Conservation (phyloP, 2,329 filamentous ascomycete genomes). For the Cryphonectria parasitica region DNA sequence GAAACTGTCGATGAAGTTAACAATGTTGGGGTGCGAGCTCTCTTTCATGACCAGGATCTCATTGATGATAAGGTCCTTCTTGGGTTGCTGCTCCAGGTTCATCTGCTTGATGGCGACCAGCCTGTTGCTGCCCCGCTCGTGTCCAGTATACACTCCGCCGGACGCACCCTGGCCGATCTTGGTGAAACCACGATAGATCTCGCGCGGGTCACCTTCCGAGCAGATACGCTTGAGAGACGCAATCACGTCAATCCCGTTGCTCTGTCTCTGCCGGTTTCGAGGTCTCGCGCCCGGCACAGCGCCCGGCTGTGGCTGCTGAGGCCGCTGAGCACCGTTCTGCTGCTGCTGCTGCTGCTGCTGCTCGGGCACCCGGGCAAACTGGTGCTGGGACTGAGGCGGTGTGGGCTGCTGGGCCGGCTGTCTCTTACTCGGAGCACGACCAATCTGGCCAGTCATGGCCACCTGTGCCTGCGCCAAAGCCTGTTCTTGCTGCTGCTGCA, state of each 20-base stretch:
- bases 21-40: slow-evolving; percentile 96
- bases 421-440: slow-evolving; percentile 75
- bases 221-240: slow-evolving; percentile 86
- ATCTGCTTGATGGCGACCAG: slow-evolving; percentile 99
- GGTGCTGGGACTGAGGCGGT: slow-evolving; percentile 58
- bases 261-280: slow-evolving; percentile 77
- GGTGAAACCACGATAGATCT: slow-evolving; percentile 82
- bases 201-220: slow-evolving; percentile 84
- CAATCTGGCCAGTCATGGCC: slow-evolving; percentile 70
- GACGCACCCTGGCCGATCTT: slow-evolving; percentile 98
- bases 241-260: slow-evolving; percentile 80
- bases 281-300: slow-evolving; percentile 63
- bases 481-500: slow-evolving; percentile 86
- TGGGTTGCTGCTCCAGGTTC: slow-evolving; percentile 97
- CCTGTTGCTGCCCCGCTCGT: slow-evolving; percentile 80
- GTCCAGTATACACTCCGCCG: slow-evolving; percentile 91
- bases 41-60: slow-evolving; percentile 99
- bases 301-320: slow-evolving; percentile 40
- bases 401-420: slow-evolving; percentile 57
- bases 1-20: slow-evolving; percentile 99
- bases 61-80: slow-evolving; percentile 99
- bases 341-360: slow-evolving; percentile 9
- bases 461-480: slow-evolving; percentile 80
- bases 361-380: slow-evolving; percentile 41
- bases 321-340: slow-evolving; percentile 42